These are phyloP conservation scores for Mycena alexandri DNA, from an alignment of 768 basidiomycete genomes.

Conservation along the genomic window DNA sequence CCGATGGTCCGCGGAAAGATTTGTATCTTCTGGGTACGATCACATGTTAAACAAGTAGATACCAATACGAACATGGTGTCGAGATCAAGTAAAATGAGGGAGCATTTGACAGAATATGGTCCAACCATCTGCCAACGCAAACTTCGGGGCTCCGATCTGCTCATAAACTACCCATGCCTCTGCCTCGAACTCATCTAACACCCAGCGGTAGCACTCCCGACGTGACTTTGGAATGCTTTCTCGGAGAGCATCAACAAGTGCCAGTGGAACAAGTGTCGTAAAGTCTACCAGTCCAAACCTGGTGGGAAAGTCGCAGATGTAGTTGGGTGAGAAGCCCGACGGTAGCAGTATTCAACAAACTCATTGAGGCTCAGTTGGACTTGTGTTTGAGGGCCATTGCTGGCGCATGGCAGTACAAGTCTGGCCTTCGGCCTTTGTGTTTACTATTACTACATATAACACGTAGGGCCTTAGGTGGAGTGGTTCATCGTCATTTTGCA, in stretches of 20 bases:
- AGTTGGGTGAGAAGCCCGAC: conserved; percentile 20
- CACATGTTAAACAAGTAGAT: not conserved
- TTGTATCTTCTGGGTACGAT: too few species aligned
- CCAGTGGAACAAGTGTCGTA: not conserved
- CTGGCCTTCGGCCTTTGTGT: too few species aligned
- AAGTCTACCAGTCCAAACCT: conserved; percentile 25
- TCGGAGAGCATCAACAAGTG: conserved; percentile 16
- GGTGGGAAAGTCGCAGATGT: conserved; percentile 26
- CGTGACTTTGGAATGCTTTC: conserved; percentile 21
- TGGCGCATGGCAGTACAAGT: too few species aligned
- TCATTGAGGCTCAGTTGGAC: conserved; percentile 37
- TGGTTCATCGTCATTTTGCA: too few species aligned
- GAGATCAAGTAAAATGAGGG: not conserved
- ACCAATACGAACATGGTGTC: not conserved
- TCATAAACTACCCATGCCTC: conserved; percentile 22
- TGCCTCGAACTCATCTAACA: conserved; percentile 24
- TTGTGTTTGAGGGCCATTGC: too few species aligned
- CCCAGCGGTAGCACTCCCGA: conserved; percentile 32
- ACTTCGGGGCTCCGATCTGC: conserved; percentile 18
- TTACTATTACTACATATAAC: too few species aligned
- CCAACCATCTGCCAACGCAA: conserved; percentile 23
- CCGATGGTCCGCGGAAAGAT: too few species aligned
- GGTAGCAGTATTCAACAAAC: conserved; percentile 36
- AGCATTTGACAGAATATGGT: conserved; percentile 30
- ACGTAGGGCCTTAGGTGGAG: too few species aligned